These are phyloP conservation scores for Saturnispora zaruensis DNA, from an alignment of 805 yeast species.

Conservation along the genomic window DNA sequence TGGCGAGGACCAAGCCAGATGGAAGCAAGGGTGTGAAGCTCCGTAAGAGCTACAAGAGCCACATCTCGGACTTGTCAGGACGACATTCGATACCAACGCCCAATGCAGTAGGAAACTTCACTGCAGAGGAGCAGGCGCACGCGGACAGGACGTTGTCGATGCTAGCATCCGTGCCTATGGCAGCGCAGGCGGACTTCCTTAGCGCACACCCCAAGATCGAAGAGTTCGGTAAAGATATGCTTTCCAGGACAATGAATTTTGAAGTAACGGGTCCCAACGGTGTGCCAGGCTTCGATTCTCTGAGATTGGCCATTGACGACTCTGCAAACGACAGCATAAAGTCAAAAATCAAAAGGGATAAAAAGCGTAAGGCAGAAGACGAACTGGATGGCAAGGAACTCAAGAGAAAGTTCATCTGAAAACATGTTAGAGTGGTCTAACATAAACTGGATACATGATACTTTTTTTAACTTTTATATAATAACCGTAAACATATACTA, in stretches of 20 bases:
- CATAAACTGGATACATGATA: background rate
- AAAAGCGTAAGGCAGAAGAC: conserved; percentile 21
- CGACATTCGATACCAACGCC: conserved; percentile 55
- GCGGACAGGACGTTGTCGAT: conserved; percentile 31
- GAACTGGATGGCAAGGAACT: background rate
- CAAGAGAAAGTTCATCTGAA: conserved; percentile 1
- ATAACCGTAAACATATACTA: background rate
- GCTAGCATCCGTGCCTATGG: conserved; percentile 27
- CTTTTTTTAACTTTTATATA: background rate
- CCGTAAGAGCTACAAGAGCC: conserved; percentile 91
- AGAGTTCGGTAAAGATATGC: conserved; percentile 40
- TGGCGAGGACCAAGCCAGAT: conserved; percentile 80
- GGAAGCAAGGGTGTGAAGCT: conserved; percentile 89
- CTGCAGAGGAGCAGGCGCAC: conserved; percentile 3
- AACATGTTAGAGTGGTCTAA: background rate
- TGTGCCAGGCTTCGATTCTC: conserved; percentile 67
- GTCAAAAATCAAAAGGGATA: conserved; percentile 16
- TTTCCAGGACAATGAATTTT: conserved; percentile 45
- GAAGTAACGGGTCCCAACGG: conserved; percentile 62
- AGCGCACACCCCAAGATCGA: conserved; percentile 31
- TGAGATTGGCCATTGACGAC: conserved; percentile 43
- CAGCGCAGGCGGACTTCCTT: conserved; percentile 31
- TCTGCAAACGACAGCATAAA: conserved; percentile 5
- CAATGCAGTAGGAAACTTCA: conserved; percentile 3
- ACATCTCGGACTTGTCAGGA: conserved; percentile 79